Percentiles rank a stretch among this genome's conserved stretches.
These are phyloP conservation scores for Albugo laibachii DNA, from an alignment of 352 stramenopile genomes.

Conservation along the genomic window DNA sequence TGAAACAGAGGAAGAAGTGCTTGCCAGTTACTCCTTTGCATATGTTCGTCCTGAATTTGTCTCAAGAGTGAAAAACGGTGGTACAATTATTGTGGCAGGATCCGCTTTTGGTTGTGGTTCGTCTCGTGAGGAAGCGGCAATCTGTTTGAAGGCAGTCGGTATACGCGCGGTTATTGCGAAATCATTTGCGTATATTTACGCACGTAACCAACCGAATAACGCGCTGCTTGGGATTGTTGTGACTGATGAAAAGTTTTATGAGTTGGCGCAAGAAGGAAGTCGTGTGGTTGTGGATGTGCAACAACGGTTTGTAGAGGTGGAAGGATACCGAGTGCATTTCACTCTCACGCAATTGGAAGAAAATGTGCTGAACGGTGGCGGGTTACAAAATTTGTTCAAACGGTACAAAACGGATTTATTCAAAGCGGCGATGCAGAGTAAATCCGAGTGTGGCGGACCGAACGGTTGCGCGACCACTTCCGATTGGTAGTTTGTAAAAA, in stretches of 20 bases:
- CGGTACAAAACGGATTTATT: slow-evolving; percentile 75
- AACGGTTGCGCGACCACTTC: too few species aligned
- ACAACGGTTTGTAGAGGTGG: slow-evolving; percentile 36
- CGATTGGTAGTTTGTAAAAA: too few species aligned
- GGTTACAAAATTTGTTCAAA: slow-evolving; percentile 55
- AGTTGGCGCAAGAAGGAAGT: slow-evolving; percentile 36
- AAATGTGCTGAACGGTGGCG: slow-evolving; percentile 57
- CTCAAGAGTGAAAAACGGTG: slow-evolving; percentile 39
- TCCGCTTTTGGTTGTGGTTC: slow-evolving; percentile 55
- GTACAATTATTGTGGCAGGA: slow-evolving; percentile 64
- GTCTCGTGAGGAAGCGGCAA: slow-evolving; percentile 57
- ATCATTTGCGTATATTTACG: slow-evolving; percentile 76
- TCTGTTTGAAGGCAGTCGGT: slow-evolving; percentile 60
- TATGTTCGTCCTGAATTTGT: slow-evolving; percentile 67
- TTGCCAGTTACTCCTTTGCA: slow-evolving; percentile 60
- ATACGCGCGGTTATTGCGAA: slow-evolving; percentile 69
- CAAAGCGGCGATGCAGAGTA: slow-evolving; percentile 52
- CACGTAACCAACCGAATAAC: slow-evolving; percentile 71
- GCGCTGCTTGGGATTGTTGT: slow-evolving; percentile 61
- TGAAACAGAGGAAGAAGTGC: slow-evolving; percentile 56
- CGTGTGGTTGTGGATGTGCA: slow-evolving; percentile 52
- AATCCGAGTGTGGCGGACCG: slow-evolving; percentile 6
- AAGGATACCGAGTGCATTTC: slow-evolving; percentile 40
- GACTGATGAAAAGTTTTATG: slow-evolving; percentile 61
- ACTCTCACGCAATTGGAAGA: slow-evolving; percentile 58